These are phyloP conservation scores for Murraya paniculata DNA, from an alignment of 345 rosid genomes.

Conservation along the genomic window DNA sequence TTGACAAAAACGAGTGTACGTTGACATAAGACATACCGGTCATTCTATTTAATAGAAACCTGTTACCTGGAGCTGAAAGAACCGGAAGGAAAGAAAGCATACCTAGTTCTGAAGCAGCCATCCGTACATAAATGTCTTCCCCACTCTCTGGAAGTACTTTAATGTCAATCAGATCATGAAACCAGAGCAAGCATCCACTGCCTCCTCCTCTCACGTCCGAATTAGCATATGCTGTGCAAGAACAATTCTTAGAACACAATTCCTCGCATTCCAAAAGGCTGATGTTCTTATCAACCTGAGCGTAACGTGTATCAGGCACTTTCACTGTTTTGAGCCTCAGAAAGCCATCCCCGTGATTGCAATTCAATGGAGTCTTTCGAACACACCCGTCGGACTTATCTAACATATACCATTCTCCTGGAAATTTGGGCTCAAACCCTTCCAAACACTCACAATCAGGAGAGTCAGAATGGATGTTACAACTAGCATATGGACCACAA, in stretches of 20 bases:
- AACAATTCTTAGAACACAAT: slow-evolving; percentile 26
- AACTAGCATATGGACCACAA: slow-evolving; percentile 9
- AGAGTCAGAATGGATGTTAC: background rate
- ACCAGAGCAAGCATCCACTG: slow-evolving; percentile 17
- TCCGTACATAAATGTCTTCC: slow-evolving; percentile 11
- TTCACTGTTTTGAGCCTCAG: slow-evolving; percentile 8
- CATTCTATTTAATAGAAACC: too few relatives aligned
- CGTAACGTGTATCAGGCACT: slow-evolving; percentile 14
- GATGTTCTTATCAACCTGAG: slow-evolving; percentile 14
- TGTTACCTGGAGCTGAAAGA: too few relatives aligned
- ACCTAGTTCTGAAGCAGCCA: slow-evolving; percentile 23
- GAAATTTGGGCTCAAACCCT: slow-evolving; percentile 17
- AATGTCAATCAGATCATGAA: too few relatives aligned
- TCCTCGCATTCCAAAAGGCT: slow-evolving; percentile 19
- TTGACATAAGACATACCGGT: too few relatives aligned
- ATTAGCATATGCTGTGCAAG: slow-evolving; percentile 27
- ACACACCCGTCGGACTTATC: slow-evolving; percentile 19
- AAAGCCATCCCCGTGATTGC: slow-evolving; percentile 10
- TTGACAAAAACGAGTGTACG: too few relatives aligned
- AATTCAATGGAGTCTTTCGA: slow-evolving; percentile 9
- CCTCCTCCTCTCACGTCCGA: slow-evolving; percentile 14
- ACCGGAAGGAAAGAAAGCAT: too few relatives aligned
- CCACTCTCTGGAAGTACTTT: background rate
- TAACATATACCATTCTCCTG: slow-evolving; percentile 9
- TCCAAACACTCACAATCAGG: slow-evolving; percentile 21